Evolutionary conservation across 768 basidiomycete species (phyloP).

Genomic region (Tricholoma sp.): DNA sequence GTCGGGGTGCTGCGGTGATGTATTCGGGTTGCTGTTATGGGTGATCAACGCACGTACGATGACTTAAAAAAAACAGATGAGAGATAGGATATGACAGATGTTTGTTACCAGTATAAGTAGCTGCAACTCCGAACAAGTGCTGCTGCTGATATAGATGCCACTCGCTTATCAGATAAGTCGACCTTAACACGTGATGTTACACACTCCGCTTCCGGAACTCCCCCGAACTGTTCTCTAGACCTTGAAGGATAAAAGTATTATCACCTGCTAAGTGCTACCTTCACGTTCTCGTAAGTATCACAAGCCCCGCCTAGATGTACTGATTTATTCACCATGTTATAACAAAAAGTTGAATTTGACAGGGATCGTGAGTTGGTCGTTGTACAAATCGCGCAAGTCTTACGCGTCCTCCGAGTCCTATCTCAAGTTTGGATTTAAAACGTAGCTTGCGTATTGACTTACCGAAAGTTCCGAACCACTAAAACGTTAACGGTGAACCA

Average conservation of each 20-base stretch:
- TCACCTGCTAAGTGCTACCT: not conserved
- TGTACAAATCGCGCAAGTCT: too few species aligned
- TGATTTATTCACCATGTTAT: not conserved
- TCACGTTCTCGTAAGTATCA: not conserved
- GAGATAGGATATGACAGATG: not conserved
- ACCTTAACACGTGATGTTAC: not conserved
- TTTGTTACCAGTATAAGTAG: not conserved
- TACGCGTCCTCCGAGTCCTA: too few species aligned
- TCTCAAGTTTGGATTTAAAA: too few species aligned
- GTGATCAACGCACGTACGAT: not conserved
- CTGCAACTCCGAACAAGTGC: not conserved
- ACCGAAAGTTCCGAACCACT: too few species aligned
- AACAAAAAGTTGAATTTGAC: too few species aligned
- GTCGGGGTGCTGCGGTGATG: not conserved
- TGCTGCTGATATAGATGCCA: not conserved
- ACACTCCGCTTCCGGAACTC: not conserved
- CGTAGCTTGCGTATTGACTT: too few species aligned
- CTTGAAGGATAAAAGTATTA: not conserved
- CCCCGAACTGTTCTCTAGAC: not conserved
- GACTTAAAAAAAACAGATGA: not conserved
- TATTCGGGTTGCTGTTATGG: not conserved
- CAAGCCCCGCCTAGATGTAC: not conserved
- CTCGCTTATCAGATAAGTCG: slow-evolving; percentile 16
- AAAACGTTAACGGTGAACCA: too few species aligned
- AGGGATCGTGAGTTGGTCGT: too few species aligned